Evolutionary conservation across 176 grass and related monocot species (phyloP).

Genomic region (Oryza punctata): DNA sequence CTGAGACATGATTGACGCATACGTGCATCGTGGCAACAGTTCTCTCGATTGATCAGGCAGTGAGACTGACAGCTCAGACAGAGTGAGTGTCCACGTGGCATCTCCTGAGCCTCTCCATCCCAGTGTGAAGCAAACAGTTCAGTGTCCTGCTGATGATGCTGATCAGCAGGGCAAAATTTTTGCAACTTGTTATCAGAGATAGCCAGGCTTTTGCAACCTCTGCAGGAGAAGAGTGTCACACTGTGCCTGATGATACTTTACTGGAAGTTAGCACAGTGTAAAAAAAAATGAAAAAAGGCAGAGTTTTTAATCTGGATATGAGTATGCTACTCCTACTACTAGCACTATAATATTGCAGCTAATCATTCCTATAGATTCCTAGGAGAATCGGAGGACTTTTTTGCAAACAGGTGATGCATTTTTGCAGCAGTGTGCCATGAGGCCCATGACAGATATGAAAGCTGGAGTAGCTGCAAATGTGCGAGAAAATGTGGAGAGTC

Average conservation of each 20-base stretch:
- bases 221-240: background rate
- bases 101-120: background rate
- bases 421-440: background rate
- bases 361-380: constrained; percentile 11
- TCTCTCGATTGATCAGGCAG: background rate
- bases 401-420: too few species aligned
- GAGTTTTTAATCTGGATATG: background rate
- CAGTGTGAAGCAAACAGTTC: background rate
- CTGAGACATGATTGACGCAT: background rate
- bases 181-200: background rate
- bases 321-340: background rate
- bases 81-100: background rate
- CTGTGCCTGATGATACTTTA: constrained; percentile 2
- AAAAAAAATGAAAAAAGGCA: background rate
- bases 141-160: background rate
- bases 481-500: background rate
- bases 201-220: constrained; percentile 1
- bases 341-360: background rate
- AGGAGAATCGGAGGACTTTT: background rate
- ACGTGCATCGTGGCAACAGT: background rate
- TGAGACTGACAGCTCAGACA: constrained; percentile 1
- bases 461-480: background rate
- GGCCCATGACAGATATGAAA: background rate
- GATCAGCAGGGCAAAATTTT: background rate
- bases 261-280: background rate